Evolutionary conservation across 2,329 filamentous ascomycete species (phyloP).

Genomic region (Colletotrichum gloeosporioides): DNA sequence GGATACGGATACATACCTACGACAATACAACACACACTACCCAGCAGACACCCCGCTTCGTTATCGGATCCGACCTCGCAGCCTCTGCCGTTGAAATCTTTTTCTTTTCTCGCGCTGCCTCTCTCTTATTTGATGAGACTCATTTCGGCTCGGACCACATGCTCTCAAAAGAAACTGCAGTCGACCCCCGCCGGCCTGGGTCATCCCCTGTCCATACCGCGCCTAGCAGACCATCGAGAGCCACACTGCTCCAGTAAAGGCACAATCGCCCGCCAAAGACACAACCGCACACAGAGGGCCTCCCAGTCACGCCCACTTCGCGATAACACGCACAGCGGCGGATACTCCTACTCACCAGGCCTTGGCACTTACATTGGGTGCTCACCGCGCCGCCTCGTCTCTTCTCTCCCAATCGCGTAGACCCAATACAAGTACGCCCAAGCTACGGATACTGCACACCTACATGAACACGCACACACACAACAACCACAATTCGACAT

Average conservation of each 20-base stretch:
- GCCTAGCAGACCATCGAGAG: neutral
- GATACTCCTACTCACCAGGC: neutral
- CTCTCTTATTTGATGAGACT: slow-evolving; percentile 2
- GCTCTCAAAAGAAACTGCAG: slow-evolving; percentile 15
- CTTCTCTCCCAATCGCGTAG: slow-evolving; percentile 1
- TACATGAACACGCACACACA: neutral
- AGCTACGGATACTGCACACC: neutral
- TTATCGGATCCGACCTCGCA: neutral
- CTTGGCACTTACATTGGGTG: neutral
- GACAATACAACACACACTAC: neutral
- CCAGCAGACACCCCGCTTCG: neutral
- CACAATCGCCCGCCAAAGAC: neutral
- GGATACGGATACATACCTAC: neutral
- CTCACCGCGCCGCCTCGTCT: neutral
- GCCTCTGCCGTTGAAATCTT: neutral
- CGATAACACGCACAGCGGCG: neutral
- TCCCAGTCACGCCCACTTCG: neutral
- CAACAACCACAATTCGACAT: slow-evolving; percentile 6
- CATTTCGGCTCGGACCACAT: slow-evolving; percentile 22
- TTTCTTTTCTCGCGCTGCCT: neutral
- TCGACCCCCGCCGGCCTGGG: neutral
- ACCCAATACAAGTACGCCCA: neutral
- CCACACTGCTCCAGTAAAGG: slow-evolving; percentile 1
- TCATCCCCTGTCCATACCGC: neutral
- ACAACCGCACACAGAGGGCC: neutral